Evolutionary conservation across 306 rosid species (phyloP), one percentile per base, ranked within the genome.

Genomic region (Luffa aegyptiaca): DNA sequence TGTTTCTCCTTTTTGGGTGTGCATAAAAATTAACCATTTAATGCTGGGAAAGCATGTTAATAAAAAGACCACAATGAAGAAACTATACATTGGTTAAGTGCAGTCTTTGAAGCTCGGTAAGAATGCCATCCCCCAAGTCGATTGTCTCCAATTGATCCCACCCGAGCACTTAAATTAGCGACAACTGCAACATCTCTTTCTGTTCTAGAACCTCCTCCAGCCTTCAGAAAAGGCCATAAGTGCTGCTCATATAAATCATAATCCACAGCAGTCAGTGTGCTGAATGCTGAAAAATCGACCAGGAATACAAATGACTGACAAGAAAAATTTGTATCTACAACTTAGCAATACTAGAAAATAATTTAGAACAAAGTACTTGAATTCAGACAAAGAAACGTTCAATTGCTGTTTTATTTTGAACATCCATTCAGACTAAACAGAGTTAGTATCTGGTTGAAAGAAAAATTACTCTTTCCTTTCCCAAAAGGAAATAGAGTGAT

Each of bases 51-150:
- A 53, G 77, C 56, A 18, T 21, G 45, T 84, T 75, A 66, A 51
- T 7, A 5, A 17, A 63, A 20, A 79, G 77, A 82, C 53, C 4
- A n/a, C 3, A 45, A 8, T 49, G 75, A 79, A 83, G 82, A 76
- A 78, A 72, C 5, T 85, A 61, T 91, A 91, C 98, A 64, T 84
- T 94, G 98, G 87, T 94, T 94, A 75, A 94, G 97, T 36, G 97
- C 93, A 37, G 98, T 20, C 89, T 94, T 94, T 33, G 98, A 94
- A 84, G 98, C 81, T 66, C 97, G 95, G 79, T 94, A 94, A 18
- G 98, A 91, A 80, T 94, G 97, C 98, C 98, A 94, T 51, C 97
- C 97, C 48, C 98, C 98, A 7, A 92, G 93, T 68, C 59, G 89
- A 75, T 94, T 94, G 87, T 94, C 98, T 74, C 95, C 96, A 33